A percentile compares a stretch with the other conserved stretches of the same genome.
Conservation (phyloP, 257 asterid species). For the Solanum paucissectum region DNA sequence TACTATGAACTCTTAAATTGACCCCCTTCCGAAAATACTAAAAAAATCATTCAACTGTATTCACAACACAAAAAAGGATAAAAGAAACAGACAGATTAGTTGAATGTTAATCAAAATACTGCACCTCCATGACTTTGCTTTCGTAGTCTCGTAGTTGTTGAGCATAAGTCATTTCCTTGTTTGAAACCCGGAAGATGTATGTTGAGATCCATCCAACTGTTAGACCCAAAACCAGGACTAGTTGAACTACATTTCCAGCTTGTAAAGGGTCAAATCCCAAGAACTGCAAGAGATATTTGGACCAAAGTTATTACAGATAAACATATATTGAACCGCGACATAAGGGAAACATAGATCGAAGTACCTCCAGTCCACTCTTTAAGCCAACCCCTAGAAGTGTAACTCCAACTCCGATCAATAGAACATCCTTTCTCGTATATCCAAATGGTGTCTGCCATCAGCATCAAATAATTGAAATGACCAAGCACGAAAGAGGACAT, state of each 20-base stretch:
- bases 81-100: background rate
- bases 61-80: background rate
- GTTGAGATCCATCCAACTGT: constrained; percentile 95
- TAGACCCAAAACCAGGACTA: constrained; percentile 82
- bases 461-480: background rate
- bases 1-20: background rate
- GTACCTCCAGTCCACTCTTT: constrained; percentile 86
- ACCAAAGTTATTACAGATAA: background rate
- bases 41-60: background rate
- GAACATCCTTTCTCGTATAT: constrained; percentile 88
- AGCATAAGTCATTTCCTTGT: constrained; percentile 96
- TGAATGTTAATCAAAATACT: background rate
- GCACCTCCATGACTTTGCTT: constrained; percentile 89
- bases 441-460: constrained; percentile 78
- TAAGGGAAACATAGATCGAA: background rate
- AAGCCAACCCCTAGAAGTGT: constrained; percentile 59
- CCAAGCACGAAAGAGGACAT: background rate
- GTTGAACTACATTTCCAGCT: constrained; percentile 92
- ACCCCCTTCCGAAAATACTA: background rate
- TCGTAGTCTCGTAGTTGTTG: constrained; percentile 88
- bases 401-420: constrained; percentile 75
- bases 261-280: constrained; percentile 81
- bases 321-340: background rate
- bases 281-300: constrained; percentile 39
- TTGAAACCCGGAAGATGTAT: constrained; percentile 85